phyloP scores from a whole-genome alignment of 768 basidiomycete species.

The Lactarius hengduanensis region DNA sequence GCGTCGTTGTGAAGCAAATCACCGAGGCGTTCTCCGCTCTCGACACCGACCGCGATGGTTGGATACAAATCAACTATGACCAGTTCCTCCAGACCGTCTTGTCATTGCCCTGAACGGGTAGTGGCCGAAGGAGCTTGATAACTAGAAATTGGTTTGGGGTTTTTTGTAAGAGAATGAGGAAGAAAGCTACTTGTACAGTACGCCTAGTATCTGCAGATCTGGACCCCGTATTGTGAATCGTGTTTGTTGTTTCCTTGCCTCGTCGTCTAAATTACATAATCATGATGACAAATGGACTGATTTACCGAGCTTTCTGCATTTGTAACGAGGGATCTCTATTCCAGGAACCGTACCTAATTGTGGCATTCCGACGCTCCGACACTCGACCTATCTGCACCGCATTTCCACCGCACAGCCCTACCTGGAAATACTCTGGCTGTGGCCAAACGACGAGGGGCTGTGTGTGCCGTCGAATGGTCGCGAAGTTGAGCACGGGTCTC shows the following conservation, averaged over 20 bases:
- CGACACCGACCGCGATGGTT: conserved; percentile 62
- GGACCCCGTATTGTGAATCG: neutral
- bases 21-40: conserved; percentile 66
- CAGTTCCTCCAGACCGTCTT: conserved; percentile 70
- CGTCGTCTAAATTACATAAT: neutral
- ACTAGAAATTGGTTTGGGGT: neutral
- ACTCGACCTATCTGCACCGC: neutral
- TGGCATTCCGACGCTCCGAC: neutral
- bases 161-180: neutral
- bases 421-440: neutral
- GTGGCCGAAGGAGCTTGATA: neutral
- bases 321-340: neutral
- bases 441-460: neutral
- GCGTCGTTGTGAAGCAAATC: conserved; percentile 78
- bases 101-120: conserved; percentile 49
- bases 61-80: conserved; percentile 72
- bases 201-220: neutral
- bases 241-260: neutral
- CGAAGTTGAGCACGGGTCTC: neutral
- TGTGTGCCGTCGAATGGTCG: neutral
- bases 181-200: conserved; percentile 1
- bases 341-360: neutral
- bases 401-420: neutral
- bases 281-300: neutral
- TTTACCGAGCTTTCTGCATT: neutral